Evolutionary conservation across 1,284 basidiomycete species (phyloP), one percentile per base, ranked within the genome.

Genomic region (Limonomyces culmigenus): DNA sequence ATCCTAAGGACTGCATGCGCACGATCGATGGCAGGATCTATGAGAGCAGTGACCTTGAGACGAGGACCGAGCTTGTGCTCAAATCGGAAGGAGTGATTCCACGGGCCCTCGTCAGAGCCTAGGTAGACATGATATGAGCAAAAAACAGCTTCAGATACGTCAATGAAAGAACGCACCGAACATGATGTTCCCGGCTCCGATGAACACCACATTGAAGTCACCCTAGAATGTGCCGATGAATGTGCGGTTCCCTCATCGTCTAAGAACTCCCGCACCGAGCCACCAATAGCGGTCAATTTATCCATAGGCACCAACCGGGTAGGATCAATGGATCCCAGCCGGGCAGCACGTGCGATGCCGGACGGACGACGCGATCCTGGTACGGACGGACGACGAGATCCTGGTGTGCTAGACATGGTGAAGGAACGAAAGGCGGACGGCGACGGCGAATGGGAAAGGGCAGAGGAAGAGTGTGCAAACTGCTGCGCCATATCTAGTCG

Each of bases 11-110:
- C 86, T 11, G 70, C 59, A 12, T 74, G 66, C 14, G 91, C 88
- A 41, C 89, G 86, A 30, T 84, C 78, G 38, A 72, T 64, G 11
- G 76, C 78, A 19, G 95, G 93, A 56, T 98, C 93, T 49, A 98
- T 84, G 39, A 98, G 66, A 12, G 88, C 93, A 38, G 88, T 74
- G 37, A 98, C 89, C 58, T 95, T 96, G 56, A 98, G 80, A 48
- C 93, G 86, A 16, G 79, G 84, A 33, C 93, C 93, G 41, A 98
- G 83, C 65, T 98, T 96, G 63, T 86, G 79, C 65, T 92, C 88
- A 47, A 93, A 74, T 52, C 89, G 84, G 74, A 92, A 88, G 34
- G 87, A 92, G 58, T 93, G 88, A 58, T 92, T 91, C 81, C 79
- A 89, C 15, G 86, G 86, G 35, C 85, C 85, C 52, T 87, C 81